Conservation (phyloP, 2,329 filamentous ascomycete genomes). For the Colletotrichum lupini region DNA sequence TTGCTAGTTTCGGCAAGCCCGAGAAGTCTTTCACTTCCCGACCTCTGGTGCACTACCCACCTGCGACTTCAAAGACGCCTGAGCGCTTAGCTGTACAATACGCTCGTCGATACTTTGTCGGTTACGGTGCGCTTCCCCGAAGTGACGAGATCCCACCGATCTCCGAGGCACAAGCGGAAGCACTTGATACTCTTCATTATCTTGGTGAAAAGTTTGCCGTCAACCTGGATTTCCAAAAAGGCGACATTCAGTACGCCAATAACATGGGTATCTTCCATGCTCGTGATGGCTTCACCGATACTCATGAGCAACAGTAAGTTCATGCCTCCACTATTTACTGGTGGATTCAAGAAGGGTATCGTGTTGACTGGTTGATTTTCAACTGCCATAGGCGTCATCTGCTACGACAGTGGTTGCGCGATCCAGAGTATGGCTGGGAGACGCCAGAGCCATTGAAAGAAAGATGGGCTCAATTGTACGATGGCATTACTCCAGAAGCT, state of each 20-base stretch:
- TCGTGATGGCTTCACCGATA: conserved; percentile 60
- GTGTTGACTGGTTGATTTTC: conserved; percentile 21
- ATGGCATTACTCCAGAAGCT: conserved; percentile 60
- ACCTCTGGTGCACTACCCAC: conserved; percentile 68
- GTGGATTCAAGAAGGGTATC: too few relatives aligned
- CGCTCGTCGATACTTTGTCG: conserved; percentile 67
- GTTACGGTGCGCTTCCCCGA: conserved; percentile 66
- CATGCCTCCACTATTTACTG: too few relatives aligned
- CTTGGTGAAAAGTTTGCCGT: conserved; percentile 58
- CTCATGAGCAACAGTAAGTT: conserved; percentile 55
- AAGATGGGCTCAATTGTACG: conserved; percentile 65
- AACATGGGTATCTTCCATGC: conserved; percentile 66
- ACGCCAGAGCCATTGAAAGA: conserved; percentile 55
- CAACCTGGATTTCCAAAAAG: conserved; percentile 58
- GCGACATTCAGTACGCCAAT: conserved; percentile 67
- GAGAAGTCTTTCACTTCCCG: conserved; percentile 57
- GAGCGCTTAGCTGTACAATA: conserved; percentile 71
- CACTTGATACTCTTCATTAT: conserved; percentile 62
- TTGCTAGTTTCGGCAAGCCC: conserved; percentile 62
- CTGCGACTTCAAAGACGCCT: conserved; percentile 54
- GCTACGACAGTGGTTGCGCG: conserved; percentile 61
- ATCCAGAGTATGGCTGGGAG: conserved; percentile 61
- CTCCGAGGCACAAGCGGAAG: conserved; percentile 63
- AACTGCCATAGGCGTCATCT: conserved; percentile 57
- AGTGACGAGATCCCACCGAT: conserved; percentile 65